Evolutionary conservation across 805 yeast species (phyloP).

Genomic region (Cyberlindnera maritima): DNA sequence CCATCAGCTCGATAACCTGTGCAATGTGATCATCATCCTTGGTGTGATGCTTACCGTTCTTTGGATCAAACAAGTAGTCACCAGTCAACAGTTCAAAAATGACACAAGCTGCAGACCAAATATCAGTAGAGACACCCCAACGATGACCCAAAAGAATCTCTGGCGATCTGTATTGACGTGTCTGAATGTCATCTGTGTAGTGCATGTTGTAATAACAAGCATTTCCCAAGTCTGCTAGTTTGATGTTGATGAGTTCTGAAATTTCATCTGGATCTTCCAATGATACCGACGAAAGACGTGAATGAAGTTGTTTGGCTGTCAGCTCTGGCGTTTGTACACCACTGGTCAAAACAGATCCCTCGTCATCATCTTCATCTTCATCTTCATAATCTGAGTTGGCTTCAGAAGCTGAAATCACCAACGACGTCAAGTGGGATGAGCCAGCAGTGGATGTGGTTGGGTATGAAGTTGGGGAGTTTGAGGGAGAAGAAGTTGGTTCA

Average conservation of each 20-base stretch:
- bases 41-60: constrained; percentile 64
- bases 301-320: neutral
- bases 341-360: neutral
- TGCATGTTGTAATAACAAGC: constrained; percentile 65
- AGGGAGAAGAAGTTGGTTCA: neutral
- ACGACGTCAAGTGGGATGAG: constrained; percentile 6
- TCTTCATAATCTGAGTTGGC: constrained; percentile 15
- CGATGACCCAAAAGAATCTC: constrained; percentile 55
- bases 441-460: constrained; percentile 6
- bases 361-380: constrained; percentile 1
- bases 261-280: constrained; percentile 13
- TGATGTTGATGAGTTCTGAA: constrained; percentile 31
- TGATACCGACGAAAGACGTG: constrained; percentile 9
- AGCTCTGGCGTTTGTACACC: neutral
- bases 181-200: constrained; percentile 66
- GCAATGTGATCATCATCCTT: constrained; percentile 97
- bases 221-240: constrained; percentile 69
- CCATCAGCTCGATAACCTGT: constrained; percentile 62
- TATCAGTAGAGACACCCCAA: constrained; percentile 79
- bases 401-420: constrained; percentile 17
- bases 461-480: neutral
- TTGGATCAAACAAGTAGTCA: constrained; percentile 90
- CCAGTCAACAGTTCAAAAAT: constrained; percentile 91
- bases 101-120: constrained; percentile 93
- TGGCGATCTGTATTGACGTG: constrained; percentile 65